A percentile compares a stretch with the other conserved stretches of the same genome.
These are phyloP conservation scores for Hirsutella minnesotensis DNA, from an alignment of 2,329 filamentous ascomycete genomes.

Conservation along the genomic window DNA sequence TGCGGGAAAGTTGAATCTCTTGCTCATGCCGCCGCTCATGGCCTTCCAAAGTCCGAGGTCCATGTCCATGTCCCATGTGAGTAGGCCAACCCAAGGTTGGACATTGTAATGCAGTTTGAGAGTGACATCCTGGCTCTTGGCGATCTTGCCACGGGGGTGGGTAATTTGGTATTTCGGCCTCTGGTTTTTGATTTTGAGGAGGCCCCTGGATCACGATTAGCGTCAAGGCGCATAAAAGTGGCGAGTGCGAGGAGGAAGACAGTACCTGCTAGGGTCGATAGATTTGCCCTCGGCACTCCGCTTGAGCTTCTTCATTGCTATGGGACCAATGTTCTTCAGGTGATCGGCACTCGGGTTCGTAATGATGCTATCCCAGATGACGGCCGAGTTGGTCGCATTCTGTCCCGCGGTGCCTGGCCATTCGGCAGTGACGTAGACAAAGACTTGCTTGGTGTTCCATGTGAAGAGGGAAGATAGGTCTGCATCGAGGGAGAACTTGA, in stretches of 20 bases:
- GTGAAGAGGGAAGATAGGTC: constrained; percentile 90
- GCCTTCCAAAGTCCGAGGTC: constrained; percentile 52
- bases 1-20: constrained; percentile 51
- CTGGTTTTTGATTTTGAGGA: constrained; percentile 69
- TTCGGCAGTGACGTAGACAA: constrained; percentile 86
- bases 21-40: constrained; percentile 52
- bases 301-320: constrained; percentile 49
- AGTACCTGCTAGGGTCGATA: constrained; percentile 45
- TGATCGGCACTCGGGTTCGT: constrained; percentile 56
- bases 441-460: constrained; percentile 99
- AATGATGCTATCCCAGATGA: constrained; percentile 96
- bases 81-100: constrained; percentile 85
- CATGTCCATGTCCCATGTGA: constrained; percentile 64
- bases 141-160: constrained; percentile 70
- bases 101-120: constrained; percentile 89
- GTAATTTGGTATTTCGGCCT: constrained; percentile 96
- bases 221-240: not conserved
- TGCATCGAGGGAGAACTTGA: constrained; percentile 85
- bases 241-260: not conserved
- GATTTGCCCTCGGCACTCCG: constrained; percentile 47
- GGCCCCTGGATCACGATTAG: constrained; percentile 38
- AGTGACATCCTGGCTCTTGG: constrained; percentile 59
- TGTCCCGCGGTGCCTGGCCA: constrained; percentile 33
- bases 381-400: constrained; percentile 52
- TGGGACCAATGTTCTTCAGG: constrained; percentile 47